Evolutionary conservation across 2,329 filamentous ascomycete species (phyloP).

Genomic region (Cercospora citrullina): DNA sequence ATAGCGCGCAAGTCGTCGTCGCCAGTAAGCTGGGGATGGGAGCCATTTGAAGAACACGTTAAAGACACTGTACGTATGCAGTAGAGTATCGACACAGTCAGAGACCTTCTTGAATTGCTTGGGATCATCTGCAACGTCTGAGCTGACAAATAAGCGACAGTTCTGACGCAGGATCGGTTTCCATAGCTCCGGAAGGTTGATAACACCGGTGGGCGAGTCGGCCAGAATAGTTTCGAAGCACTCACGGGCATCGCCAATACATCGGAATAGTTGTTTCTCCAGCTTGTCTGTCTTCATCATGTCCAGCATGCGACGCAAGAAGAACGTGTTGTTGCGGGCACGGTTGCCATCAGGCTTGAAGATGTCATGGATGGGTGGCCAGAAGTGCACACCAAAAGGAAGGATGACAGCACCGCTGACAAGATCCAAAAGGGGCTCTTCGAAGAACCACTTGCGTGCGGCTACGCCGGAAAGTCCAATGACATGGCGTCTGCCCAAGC

Average conservation of each 20-base stretch:
- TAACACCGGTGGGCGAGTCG: slow-evolving; percentile 41
- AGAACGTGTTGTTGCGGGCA: slow-evolving; percentile 22
- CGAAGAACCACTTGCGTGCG: slow-evolving; percentile 22
- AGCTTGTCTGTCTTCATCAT: slow-evolving; percentile 32
- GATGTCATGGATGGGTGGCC: slow-evolving; percentile 12
- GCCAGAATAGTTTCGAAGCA: slow-evolving; percentile 36
- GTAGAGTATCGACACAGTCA: slow-evolving; percentile 51
- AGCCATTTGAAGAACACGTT: slow-evolving; percentile 56
- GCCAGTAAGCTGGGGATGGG: slow-evolving; percentile 47
- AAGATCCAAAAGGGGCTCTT: slow-evolving; percentile 16
- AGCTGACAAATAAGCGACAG: slow-evolving; percentile 54
- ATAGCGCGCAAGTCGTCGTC: slow-evolving; percentile 47
- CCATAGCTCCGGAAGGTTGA: slow-evolving; percentile 56
- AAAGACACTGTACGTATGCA: slow-evolving; percentile 45
- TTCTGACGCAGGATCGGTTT: slow-evolving; percentile 56
- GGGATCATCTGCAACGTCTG: slow-evolving; percentile 54
- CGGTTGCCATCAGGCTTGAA: slow-evolving; percentile 1
- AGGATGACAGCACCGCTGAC: slow-evolving; percentile 15
- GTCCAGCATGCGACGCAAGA: slow-evolving; percentile 25
- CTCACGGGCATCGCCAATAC: slow-evolving; percentile 45
- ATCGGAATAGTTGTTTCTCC: slow-evolving; percentile 38
- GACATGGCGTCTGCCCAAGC: slow-evolving; percentile 20
- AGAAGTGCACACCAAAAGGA: slow-evolving; percentile 13
- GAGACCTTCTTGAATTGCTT: slow-evolving; percentile 46
- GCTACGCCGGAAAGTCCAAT: slow-evolving; percentile 17